Base-by-base conservation (phyloP, 768 basidiomycete genomes). In the Trametes meyenii region DNA sequence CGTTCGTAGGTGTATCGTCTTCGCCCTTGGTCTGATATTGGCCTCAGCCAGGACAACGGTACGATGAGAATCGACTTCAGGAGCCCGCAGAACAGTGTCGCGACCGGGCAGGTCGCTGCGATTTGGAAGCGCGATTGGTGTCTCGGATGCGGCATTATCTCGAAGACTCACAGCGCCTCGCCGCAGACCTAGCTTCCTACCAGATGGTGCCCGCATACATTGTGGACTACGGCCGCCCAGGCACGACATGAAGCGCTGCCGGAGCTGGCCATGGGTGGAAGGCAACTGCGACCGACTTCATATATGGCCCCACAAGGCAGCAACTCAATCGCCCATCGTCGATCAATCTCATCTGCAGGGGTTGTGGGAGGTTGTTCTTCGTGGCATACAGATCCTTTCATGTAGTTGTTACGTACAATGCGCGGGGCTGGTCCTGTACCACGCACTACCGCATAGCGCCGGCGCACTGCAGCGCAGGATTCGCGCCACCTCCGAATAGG, bases 91-190 rank as follows among this genome's bases (percentile, higher is more conserved):
- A 81, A 83, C 43, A 88, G 85, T 6, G 85, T 94, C 16, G 81
- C 92, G 0, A 83, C 86, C 0, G 96, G 96, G 1, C 96, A 98
- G 73, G 83, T 90, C 29, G 88, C 87, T 6, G 86, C 83, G 0
- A 65, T 96, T 2, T 97, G 87, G 73, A 80, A 85, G 58, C 85
- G 78, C 2, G 81, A 86, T 46, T 89, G 88, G 86, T 95, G 93
- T 73, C 77, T 96, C 33, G 95, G 95, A 2, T 90, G 89, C 69
- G 95, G 93, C 35, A 74, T 81, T 6, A 94, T 97, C 50, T 63
- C 53, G 12, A 55, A 56, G 14, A 44, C 61, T 12, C 33, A 38
- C 13, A 24, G 42, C 44, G 29, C 19, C 24, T 16, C 12, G 45
- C 13, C 45, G 45, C 21, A 4, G 24, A 33, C 29, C 13, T 12